Evolutionary conservation across 192 early-diverging fungal species (phyloP), one percentile per base, ranked within the genome.

Genomic region (Diversispora eburnea): DNA sequence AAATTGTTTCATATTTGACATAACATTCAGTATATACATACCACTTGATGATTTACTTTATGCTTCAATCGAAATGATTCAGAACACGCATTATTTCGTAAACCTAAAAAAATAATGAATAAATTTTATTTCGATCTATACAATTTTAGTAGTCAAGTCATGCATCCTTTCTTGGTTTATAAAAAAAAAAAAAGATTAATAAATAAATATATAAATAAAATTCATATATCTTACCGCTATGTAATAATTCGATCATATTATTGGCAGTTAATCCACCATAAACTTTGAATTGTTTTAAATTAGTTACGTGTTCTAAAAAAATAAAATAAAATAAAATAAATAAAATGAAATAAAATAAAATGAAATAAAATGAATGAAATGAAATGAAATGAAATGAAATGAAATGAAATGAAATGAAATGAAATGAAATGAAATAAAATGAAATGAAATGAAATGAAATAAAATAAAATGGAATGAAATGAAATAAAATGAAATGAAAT

Each of bases 201-300:
- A 33, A 33, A 33, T 33, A 33, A 33, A 33, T 33, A 33, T 1
- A 63, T 17, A 42, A 42, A 41, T 59, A 6, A 25, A 43, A 42
- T 6, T 33, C 5, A 61, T 39, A 39, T 3, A 8, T 41, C 73
- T 77, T 79, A 86, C 89, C 90, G 62, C 81, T 86, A 73, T 90
- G 88, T 20, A 97, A 83, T 7, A 98, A 80, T 79, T 97, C 94
- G 52, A 87, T 83, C 95, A 97, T 94, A 75, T 93, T 91, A 65
- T 91, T 85, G 39, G 88, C 85, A 0, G 86, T 76, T 77, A 96
- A 77, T 12, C 96, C 97, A 51, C 94, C 97, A 80, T 82, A 95
- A 5, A 99, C 90, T 80, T 93, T 95, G 85, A 99, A 98, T 82
- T 98, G 94, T 66, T 95, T 97, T 33, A 99, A 79, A 77, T 99